Evolutionary conservation across 202 grass and related monocot species (phyloP), one percentile per base, ranked within the genome.

Genomic region (Alloteropsis angusta): DNA sequence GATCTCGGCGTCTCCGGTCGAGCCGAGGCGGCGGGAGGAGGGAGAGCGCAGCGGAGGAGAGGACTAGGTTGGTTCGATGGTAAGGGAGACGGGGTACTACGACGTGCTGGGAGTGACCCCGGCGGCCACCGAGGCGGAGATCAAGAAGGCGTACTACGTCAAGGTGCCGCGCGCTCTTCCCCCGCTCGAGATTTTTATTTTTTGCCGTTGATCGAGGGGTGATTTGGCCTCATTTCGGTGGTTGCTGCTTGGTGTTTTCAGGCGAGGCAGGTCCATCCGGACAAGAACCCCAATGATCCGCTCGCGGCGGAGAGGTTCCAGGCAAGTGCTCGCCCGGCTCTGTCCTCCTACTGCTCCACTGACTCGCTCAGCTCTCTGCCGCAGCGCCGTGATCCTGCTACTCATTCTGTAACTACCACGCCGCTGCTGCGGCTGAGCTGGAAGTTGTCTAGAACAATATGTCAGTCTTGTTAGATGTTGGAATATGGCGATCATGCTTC

Each of bases 91-190:
- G 19, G 84, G 74, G 48, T 99, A 99, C 85, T 99, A 99, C 73
- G 96, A 99, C 50, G 96, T 99, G 82, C 68, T 99, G 60, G 96
- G 84, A 58, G 86, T 99, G 15, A 93, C 68, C 72, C 92, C 96
- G 53, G 28, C 50, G 35, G 96, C 96, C 50, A 89, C 89, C 30
- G 92, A 99, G 75, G 78, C 81, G 12, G 96, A 99, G 66, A 99
- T 99, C 85, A 95, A 95, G 88, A 99, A 84, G 77, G 96, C 92
- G 0, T 99, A 99, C 85, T 99, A 99, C 87, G 76, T 89, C 46
- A 99, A 89, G 92, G 96, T 95, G 52, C 16, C 30, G 16, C 36
- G 3, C 35, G 38, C 49, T 11, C 41, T 2, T 16, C 56, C 8
- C 9, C 15, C 1, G 0, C 11, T 0, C 4, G 11, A 39, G 68